Evolutionary conservation across 345 rosid genomes (phyloP).

Genomic region (Rhodomyrtus tomentosa): DNA sequence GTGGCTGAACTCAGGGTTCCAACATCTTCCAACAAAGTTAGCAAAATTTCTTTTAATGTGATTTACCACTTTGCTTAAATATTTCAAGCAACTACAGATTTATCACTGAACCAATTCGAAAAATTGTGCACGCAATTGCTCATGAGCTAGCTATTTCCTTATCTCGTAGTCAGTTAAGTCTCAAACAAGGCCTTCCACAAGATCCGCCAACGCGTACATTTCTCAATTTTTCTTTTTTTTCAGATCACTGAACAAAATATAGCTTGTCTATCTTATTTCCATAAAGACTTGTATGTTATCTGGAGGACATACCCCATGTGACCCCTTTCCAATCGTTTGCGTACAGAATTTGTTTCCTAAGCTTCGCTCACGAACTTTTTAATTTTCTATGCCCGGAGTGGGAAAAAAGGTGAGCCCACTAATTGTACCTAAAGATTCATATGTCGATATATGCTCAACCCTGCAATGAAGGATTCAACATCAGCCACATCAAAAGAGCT

Average conservation of each 20-base stretch:
- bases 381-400: not conserved
- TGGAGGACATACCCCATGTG: not conserved
- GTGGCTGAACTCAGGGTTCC: not conserved
- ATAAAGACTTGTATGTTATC: not conserved
- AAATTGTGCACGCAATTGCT: not conserved
- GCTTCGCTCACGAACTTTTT: not conserved
- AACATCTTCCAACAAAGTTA: not conserved
- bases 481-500: not conserved
- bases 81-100: not conserved
- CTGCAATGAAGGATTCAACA: not conserved
- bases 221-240: not conserved
- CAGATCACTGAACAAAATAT: not conserved
- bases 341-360: not conserved
- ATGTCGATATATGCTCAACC: not conserved
- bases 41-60: not conserved
- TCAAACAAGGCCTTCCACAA: not conserved
- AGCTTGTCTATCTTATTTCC: not conserved
- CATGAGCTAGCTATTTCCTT: not conserved
- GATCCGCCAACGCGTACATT: not conserved
- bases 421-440: not conserved
- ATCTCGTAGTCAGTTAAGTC: not conserved
- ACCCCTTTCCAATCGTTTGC: not conserved
- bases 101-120: too few species aligned
- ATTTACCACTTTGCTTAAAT: not conserved
- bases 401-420: not conserved